Evolutionary conservation across 108 stramenopile genomes (phyloP).

Genomic region (Conticribra guillardii): DNA sequence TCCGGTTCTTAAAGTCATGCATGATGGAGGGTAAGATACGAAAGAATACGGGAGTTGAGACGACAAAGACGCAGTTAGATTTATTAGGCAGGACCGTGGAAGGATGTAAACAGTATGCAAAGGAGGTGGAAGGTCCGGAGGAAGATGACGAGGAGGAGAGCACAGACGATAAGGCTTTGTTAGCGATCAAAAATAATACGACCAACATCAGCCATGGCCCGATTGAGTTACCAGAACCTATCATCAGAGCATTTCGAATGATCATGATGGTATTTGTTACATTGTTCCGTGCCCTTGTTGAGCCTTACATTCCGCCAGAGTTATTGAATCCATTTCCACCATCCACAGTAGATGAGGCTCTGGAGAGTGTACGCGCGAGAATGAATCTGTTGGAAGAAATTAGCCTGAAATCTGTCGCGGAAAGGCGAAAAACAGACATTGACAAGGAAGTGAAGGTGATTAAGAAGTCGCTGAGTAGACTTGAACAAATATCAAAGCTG

Average conservation of each 20-base stretch:
- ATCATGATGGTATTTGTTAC: conserved; percentile 11
- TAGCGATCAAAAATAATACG: neutral
- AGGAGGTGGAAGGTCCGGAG: conserved; percentile 1
- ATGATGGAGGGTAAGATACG: conserved; percentile 73
- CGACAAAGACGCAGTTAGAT: conserved; percentile 23
- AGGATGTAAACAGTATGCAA: conserved; percentile 24
- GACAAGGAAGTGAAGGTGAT: conserved; percentile 2
- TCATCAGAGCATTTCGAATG: conserved; percentile 1
- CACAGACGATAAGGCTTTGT: conserved; percentile 2
- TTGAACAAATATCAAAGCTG: no score
- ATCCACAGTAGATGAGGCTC: conserved; percentile 13
- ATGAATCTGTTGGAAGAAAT: conserved; percentile 32
- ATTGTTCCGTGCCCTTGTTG: conserved; percentile 10
- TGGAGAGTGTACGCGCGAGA: conserved; percentile 9
- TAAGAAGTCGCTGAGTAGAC: no score
- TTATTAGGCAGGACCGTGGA: conserved; percentile 27
- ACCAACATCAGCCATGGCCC: neutral
- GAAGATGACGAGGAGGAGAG: conserved; percentile 22
- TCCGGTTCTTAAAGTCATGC: conserved; percentile 67
- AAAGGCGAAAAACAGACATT: neutral
- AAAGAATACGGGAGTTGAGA: conserved; percentile 35
- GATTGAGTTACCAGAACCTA: neutral
- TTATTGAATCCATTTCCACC: conserved; percentile 18
- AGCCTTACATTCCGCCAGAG: conserved; percentile 21
- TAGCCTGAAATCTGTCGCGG: conserved; percentile 8